Percentiles rank a stretch among this genome's conserved stretches.
phyloP scores from a whole-genome alignment of 495 filamentous ascomycete genomes.

The Daldinia grandis region DNA sequence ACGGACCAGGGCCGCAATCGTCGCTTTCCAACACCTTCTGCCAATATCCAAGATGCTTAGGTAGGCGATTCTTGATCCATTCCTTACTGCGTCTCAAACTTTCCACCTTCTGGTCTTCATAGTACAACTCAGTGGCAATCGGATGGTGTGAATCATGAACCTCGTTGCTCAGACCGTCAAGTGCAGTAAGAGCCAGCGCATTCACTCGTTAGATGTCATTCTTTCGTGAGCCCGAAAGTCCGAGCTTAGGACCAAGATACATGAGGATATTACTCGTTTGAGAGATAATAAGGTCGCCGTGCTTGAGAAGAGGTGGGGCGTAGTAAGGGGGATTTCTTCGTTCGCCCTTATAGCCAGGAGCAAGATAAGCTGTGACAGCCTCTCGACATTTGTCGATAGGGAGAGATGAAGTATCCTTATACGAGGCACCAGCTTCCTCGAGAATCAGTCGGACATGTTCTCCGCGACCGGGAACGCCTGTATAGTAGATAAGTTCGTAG shows the following conservation, averaged over 20 bases:
- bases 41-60: background rate
- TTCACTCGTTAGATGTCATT: constrained; percentile 61
- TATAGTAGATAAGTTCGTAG: constrained; percentile 71
- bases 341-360: constrained; percentile 47
- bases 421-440: constrained; percentile 66
- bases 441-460: constrained; percentile 71
- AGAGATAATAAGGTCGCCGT: constrained; percentile 65
- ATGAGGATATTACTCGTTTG: constrained; percentile 72
- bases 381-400: constrained; percentile 49
- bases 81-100: background rate
- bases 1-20: background rate
- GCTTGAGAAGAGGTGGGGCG: constrained; percentile 67
- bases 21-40: background rate
- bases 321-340: constrained; percentile 64
- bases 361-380: constrained; percentile 48
- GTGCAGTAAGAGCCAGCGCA: constrained; percentile 67
- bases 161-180: constrained; percentile 71
- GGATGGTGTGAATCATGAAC: constrained; percentile 75
- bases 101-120: constrained; percentile 73
- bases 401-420: constrained; percentile 64
- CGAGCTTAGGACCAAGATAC: constrained; percentile 59
- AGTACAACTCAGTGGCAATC: constrained; percentile 62
- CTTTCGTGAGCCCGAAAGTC: constrained; percentile 47
- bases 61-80: background rate
- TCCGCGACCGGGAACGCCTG: constrained; percentile 68